These are phyloP conservation scores for Phaeoacremonium minimum DNA, from an alignment of 2,329 filamentous ascomycete species.

Conservation along the genomic window DNA sequence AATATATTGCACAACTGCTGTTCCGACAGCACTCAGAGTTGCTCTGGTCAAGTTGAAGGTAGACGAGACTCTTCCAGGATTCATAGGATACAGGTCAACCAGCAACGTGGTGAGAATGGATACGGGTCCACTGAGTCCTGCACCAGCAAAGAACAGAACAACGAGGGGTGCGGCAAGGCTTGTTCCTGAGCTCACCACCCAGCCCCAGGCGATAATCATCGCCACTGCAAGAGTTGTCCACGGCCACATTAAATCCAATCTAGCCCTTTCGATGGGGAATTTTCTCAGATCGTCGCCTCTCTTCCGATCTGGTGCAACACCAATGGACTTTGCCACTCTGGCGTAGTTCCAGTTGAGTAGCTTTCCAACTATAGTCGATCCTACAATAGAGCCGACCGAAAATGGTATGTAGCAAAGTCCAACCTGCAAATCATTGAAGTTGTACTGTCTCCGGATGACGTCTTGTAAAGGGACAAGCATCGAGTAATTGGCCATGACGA, in stretches of 20 bases:
- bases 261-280: slow-evolving; percentile 31
- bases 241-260: slow-evolving; percentile 25
- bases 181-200: slow-evolving; percentile 31
- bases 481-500: slow-evolving; percentile 27
- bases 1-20: slow-evolving; percentile 33
- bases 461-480: slow-evolving; percentile 26
- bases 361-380: slow-evolving; percentile 34
- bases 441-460: slow-evolving; percentile 23
- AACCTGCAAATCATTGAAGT: slow-evolving; percentile 30
- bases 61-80: slow-evolving; percentile 34
- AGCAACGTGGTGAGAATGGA: slow-evolving; percentile 34
- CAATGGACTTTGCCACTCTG: slow-evolving; percentile 42
- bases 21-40: slow-evolving; percentile 31
- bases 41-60: slow-evolving; percentile 36
- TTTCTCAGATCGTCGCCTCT: slow-evolving; percentile 27
- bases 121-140: slow-evolving; percentile 28
- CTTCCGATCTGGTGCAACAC: slow-evolving; percentile 42
- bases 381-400: slow-evolving; percentile 28
- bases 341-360: slow-evolving; percentile 59
- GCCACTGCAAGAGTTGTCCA: slow-evolving; percentile 38
- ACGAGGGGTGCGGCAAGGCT: slow-evolving; percentile 34
- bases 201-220: slow-evolving; percentile 34
- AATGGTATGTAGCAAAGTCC: slow-evolving; percentile 37
- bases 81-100: slow-evolving; percentile 36
- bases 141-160: slow-evolving; percentile 26